These are phyloP conservation scores for Nicotiana tabacum DNA, from an alignment of 257 asterid genomes.

Conservation along the genomic window DNA sequence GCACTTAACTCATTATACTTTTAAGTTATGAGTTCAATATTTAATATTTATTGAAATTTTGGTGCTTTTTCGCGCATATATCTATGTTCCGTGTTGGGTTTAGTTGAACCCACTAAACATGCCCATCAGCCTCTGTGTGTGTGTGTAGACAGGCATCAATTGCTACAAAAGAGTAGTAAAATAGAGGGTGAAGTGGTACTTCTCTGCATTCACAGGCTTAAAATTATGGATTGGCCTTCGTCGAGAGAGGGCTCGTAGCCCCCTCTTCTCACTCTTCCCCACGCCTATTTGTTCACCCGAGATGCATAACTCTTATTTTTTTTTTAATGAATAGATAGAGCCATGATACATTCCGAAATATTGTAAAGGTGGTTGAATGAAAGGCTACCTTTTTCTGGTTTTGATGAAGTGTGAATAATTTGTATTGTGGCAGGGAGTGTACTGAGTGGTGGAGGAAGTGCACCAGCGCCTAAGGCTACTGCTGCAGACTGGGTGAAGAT, in stretches of 20 bases:
- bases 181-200: not conserved
- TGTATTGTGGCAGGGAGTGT: slow-evolving; percentile 22
- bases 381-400: not conserved
- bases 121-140: too few species aligned
- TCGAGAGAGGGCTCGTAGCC: not conserved
- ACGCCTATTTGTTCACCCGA: too few species aligned
- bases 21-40: too few species aligned
- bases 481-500: slow-evolving; percentile 18
- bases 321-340: too few species aligned
- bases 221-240: not conserved
- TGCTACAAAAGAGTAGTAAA: not conserved
- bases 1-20: too few species aligned
- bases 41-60: too few species aligned
- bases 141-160: not conserved
- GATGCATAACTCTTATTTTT: too few species aligned
- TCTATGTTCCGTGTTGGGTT: too few species aligned
- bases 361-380: not conserved
- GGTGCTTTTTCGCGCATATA: too few species aligned
- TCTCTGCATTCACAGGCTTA: not conserved
- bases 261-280: too few species aligned
- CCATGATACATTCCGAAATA: too few species aligned
- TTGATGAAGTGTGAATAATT: slow-evolving; percentile 4
- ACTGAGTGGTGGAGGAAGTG: slow-evolving; percentile 26
- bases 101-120: too few species aligned
- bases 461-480: slow-evolving; percentile 18